Conservation (phyloP, 345 rosid species). For the Eucalyptus virginea region DNA sequence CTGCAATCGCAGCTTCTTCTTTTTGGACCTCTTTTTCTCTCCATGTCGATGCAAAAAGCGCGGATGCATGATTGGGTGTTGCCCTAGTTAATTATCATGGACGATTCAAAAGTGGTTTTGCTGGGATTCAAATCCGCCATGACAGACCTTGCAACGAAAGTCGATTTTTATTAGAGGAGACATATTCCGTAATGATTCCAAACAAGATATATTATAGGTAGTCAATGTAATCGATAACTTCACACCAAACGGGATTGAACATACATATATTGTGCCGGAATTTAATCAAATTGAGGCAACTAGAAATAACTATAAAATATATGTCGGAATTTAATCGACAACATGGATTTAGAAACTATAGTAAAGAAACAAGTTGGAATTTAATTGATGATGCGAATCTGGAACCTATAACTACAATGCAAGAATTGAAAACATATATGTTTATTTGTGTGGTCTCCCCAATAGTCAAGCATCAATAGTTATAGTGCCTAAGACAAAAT, state of each 20-base stretch:
- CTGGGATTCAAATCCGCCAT: not conserved
- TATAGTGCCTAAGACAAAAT: not conserved
- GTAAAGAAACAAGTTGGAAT: not conserved
- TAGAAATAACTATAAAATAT: too few species aligned
- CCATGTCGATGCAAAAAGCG: not conserved
- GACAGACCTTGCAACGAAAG: not conserved
- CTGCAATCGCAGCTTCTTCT: not conserved
- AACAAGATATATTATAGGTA: not conserved
- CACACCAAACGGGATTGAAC: not conserved
- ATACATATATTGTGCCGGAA: not conserved
- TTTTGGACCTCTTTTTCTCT: not conserved
- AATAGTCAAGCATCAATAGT: not conserved
- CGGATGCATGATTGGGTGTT: not conserved
- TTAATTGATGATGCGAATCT: accelerated
- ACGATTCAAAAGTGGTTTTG: not conserved
- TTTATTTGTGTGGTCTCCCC: not conserved
- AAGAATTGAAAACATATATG: too few species aligned
- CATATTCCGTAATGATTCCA: not conserved
- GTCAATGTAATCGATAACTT: not conserved
- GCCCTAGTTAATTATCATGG: not conserved
- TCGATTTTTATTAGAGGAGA: not conserved
- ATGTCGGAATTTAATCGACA: too few species aligned
- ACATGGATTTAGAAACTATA: too few species aligned
- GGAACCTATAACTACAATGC: not conserved
- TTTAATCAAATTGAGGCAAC: not conserved